Evolutionary conservation across 116 monocot genomes (phyloP).

Genomic region (Posidonia oceanica): DNA sequence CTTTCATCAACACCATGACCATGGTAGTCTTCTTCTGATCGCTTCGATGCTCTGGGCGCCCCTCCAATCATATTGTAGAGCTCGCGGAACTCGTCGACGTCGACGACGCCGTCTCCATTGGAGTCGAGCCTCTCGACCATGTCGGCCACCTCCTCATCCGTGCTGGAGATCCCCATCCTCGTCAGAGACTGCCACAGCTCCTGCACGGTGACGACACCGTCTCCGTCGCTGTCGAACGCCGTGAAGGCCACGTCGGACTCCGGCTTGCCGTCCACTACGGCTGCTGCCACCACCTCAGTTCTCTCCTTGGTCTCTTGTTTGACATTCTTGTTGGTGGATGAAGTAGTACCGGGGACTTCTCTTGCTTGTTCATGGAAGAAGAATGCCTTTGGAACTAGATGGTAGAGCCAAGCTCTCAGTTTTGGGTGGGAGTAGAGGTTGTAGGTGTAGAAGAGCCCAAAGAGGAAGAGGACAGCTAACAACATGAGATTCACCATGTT

Average conservation of each 20-base stretch:
- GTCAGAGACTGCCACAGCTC: conserved; percentile 17
- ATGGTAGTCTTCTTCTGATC: too few species aligned
- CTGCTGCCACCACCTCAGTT: too few species aligned
- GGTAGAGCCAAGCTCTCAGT: background rate
- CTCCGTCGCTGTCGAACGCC: conserved; percentile 25
- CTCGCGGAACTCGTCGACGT: conserved; percentile 17
- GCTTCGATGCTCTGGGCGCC: background rate
- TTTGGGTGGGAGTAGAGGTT: background rate
- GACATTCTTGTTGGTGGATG: background rate
- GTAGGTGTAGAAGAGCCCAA: background rate
- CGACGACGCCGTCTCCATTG: conserved; percentile 21
- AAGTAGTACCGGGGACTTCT: background rate
- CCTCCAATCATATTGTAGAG: conserved; percentile 8
- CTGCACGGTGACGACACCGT: conserved; percentile 18
- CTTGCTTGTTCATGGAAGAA: background rate
- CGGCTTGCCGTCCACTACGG: background rate
- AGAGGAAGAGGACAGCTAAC: background rate
- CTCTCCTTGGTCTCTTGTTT: background rate
- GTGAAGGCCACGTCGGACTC: conserved; percentile 7
- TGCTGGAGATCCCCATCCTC: conserved; percentile 9
- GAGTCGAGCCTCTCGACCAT: conserved; percentile 17
- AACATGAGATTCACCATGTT: background rate
- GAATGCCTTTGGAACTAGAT: background rate
- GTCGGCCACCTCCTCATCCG: conserved; percentile 1
- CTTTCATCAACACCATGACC: too few species aligned